Evolutionary conservation across 2,329 filamentous ascomycete species (phyloP), one percentile per base, ranked within the genome.

Genomic region (Paecilomyces formosus): DNA sequence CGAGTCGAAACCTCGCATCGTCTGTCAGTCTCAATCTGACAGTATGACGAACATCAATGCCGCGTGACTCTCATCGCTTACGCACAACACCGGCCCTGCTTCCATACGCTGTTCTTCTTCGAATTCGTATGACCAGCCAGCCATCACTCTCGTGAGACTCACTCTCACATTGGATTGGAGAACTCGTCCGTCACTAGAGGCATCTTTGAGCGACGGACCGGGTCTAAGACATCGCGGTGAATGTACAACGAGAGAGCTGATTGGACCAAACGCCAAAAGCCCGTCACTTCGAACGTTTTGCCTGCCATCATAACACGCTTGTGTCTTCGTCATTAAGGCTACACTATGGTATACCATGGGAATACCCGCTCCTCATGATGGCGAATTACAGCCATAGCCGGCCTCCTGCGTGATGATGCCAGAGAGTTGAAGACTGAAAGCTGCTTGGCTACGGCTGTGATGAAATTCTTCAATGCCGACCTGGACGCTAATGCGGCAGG

Each of bases 401-500:
- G 39, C 24, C 22, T 24, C 21, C n/a, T n/a, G 5, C 21, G 12
- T 22, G 21, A 26, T 28, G 50, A 21, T 24, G 13, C 50, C 11
- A 3, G 49, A 15, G 21, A 6, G 21, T 52, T 24, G 49, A 26
- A 3, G 13, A n/a, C 50, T 21, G 22, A 52, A 24, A 21, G 50
- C 18, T 52, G 50, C 18, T 28, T 24, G 15, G 21, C 21, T 21
- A 52, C 50, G 50, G 50, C 50, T 52, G 3, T 24, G 11, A 26
- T 52, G 2, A 5, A 26, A 15, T 15, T 21, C 50, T 18, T 26
- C 50, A 52, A 11, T 24, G 50, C 26, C 50, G 50, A 52, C 50
- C 15, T 21, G n/a, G 61, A 59, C 70, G 68, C 71, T 73, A 73
- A 73, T 72, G 71, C 71, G 72, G 64, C 66, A 71, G 72, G 66